Conservation (phyloP, 148 eudicot genomes). For the Pouteria glomerata region DNA sequence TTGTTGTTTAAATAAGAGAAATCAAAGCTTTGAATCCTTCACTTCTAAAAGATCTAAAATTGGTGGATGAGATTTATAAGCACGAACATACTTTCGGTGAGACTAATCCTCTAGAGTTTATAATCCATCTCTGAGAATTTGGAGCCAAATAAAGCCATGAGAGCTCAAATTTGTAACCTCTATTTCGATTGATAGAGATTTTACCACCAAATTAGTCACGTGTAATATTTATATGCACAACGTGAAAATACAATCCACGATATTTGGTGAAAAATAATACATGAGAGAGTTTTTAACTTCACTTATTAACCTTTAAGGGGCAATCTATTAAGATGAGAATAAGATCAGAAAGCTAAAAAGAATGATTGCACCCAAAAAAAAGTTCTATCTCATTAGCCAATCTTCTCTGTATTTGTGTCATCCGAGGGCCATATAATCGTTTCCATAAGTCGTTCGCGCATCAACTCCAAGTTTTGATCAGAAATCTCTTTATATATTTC, state of each 20-base stretch:
- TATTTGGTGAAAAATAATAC: constrained; percentile 8
- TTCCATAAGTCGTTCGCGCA: constrained; percentile 92
- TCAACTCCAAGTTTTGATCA: constrained; percentile 83
- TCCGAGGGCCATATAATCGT: constrained; percentile 88
- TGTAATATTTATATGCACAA: background rate
- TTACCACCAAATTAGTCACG: no score
- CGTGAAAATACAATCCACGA: background rate
- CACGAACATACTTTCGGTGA: no score
- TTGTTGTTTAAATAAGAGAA: background rate
- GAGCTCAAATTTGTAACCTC: no score
- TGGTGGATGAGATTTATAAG: background rate
- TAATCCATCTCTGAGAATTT: no score
- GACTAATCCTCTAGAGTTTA: no score
- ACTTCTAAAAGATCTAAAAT: background rate
- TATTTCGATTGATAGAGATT: no score
- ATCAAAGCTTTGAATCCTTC: background rate
- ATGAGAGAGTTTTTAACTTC: background rate
- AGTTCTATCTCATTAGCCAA: constrained; percentile 22
- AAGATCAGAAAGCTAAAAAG: background rate
- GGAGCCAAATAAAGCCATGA: no score
- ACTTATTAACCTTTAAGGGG: background rate
- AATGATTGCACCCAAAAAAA: background rate
- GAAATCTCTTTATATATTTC: constrained; percentile 77
- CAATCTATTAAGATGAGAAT: constrained; percentile 4
- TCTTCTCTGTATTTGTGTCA: constrained; percentile 67